A percentile compares a stretch with the other conserved stretches of the same genome.
These are phyloP conservation scores for Lipomyces sp. DNA, from an alignment of 805 yeast genomes.

Conservation along the genomic window DNA sequence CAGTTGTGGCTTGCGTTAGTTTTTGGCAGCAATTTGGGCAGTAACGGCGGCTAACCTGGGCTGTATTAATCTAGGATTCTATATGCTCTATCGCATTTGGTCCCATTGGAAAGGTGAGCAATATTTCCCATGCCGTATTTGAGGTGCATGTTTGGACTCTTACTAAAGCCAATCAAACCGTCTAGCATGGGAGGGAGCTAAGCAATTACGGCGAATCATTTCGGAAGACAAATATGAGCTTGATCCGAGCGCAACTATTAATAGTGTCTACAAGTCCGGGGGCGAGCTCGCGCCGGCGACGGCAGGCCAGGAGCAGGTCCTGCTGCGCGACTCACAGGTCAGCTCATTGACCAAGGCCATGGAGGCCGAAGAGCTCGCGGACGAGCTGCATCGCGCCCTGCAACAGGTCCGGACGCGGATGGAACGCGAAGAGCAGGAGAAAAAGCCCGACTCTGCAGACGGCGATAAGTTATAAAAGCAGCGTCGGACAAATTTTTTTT, in stretches of 20 bases:
- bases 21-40: not conserved
- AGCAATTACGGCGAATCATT: slow-evolving; percentile 60
- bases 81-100: slow-evolving; percentile 73
- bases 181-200: slow-evolving; percentile 64
- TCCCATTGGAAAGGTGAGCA: slow-evolving; percentile 59
- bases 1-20: not conserved
- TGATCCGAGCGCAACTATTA: slow-evolving; percentile 29
- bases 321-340: slow-evolving; percentile 15
- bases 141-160: no score
- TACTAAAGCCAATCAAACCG: no score
- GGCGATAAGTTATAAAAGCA: no score
- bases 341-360: slow-evolving; percentile 6
- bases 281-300: not conserved
- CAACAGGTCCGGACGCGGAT: slow-evolving; percentile 22
- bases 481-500: no score
- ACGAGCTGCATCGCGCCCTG: slow-evolving; percentile 28
- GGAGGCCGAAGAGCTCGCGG: slow-evolving; percentile 24
- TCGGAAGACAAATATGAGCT: slow-evolving; percentile 43
- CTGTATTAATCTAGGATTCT: slow-evolving; percentile 50
- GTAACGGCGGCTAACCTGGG: no score
- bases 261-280: slow-evolving; percentile 1
- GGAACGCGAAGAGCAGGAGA: slow-evolving; percentile 2
- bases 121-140: no score
- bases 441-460: no score
- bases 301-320: slow-evolving; percentile 1